Percentiles rank a stretch among this genome's conserved stretches.
These are phyloP conservation scores for Phytophthora pisi DNA, from an alignment of 352 stramenopile species.

Conservation along the genomic window DNA sequence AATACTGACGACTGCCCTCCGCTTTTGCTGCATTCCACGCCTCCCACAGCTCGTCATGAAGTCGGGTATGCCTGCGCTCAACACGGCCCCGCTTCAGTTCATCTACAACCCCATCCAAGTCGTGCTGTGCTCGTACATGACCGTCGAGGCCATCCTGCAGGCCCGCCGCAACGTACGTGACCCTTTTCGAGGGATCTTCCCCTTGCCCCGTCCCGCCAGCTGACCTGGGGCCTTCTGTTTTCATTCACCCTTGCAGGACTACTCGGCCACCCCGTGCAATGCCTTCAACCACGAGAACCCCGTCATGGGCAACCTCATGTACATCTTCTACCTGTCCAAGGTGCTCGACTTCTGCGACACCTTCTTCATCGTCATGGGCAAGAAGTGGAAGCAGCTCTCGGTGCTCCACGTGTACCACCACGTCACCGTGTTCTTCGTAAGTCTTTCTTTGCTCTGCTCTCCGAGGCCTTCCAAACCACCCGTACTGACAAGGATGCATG, in stretches of 20 bases:
- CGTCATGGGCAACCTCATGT: constrained; percentile 93
- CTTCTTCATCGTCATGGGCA: constrained; percentile 96
- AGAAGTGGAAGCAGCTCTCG: constrained; percentile 97
- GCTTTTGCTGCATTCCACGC: background rate
- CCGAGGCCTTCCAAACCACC: background rate
- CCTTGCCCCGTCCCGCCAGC: background rate
- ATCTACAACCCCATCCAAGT: constrained; percentile 96
- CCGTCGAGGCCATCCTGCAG: constrained; percentile 88
- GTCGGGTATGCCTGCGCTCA: constrained; percentile 52
- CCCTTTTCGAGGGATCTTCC: background rate
- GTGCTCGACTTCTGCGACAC: constrained; percentile 91
- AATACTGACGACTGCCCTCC: constrained; percentile 2
- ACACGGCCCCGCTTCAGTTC: constrained; percentile 86
- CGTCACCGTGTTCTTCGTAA: constrained; percentile 94
- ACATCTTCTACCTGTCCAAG: constrained; percentile 98
- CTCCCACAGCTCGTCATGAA: constrained; percentile 57
- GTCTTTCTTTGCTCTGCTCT: constrained; percentile 32
- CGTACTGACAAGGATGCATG: constrained; percentile 21
- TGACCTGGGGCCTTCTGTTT: constrained; percentile 20
- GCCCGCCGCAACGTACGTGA: constrained; percentile 81
- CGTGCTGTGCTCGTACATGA: constrained; percentile 95
- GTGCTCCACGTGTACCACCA: constrained; percentile 99
- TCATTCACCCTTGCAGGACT: constrained; percentile 45
- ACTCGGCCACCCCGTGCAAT: constrained; percentile 90
- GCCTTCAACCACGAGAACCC: constrained; percentile 88